These are phyloP conservation scores for Fusarium tupiense DNA, from an alignment of 2,329 filamentous ascomycete genomes.

Conservation along the genomic window DNA sequence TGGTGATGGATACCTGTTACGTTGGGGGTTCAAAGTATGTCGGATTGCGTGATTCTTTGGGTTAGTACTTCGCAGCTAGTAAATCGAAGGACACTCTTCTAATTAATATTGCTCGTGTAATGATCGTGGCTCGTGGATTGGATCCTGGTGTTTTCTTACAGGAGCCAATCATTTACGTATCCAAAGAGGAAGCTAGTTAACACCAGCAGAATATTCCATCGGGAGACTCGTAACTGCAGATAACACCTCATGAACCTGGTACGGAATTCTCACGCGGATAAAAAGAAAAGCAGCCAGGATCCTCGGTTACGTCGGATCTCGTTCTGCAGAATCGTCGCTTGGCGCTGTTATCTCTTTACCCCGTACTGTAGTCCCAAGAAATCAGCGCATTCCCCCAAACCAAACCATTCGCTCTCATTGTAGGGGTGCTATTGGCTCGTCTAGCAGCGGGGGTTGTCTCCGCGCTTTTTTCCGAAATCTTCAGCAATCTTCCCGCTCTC, in stretches of 20 bases:
- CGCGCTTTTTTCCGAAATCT: neutral
- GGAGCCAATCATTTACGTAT: neutral
- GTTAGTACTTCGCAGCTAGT: neutral
- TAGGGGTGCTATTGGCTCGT: neutral
- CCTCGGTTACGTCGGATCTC: neutral
- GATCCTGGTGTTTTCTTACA: neutral
- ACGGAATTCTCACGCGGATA: neutral
- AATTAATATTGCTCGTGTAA: neutral
- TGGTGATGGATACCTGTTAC: neutral
- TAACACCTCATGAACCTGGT: conserved; percentile 4
- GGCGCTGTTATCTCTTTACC: neutral
- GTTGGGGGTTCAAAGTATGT: neutral
- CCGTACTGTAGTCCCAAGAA: neutral
- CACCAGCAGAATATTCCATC: neutral
- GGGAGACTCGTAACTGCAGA: conserved; percentile 13
- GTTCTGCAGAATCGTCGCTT: neutral
- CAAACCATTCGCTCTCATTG: neutral
- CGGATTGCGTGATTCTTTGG: neutral
- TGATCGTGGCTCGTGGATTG: neutral
- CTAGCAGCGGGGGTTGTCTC: neutral
- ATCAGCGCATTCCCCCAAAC: neutral
- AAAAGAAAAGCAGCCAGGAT: neutral
- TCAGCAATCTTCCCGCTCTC: neutral
- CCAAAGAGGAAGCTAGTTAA: neutral
- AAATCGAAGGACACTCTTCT: neutral